These are phyloP conservation scores for Paraphoma chrysanthemicola DNA, from an alignment of 2,329 filamentous ascomycete species.

Conservation along the genomic window DNA sequence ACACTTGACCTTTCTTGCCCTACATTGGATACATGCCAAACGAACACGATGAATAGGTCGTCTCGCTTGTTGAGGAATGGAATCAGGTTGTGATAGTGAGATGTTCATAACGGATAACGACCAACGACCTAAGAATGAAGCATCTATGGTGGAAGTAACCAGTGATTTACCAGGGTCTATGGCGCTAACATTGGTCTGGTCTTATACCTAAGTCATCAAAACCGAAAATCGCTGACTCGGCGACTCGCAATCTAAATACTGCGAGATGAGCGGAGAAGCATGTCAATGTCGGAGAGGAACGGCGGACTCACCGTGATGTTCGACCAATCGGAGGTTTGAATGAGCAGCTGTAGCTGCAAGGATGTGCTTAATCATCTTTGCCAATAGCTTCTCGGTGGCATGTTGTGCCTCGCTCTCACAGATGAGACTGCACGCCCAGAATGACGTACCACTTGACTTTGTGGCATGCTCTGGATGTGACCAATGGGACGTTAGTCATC, in stretches of 20 bases:
- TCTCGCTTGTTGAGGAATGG: not conserved
- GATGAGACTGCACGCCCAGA: not conserved
- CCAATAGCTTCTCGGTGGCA: not conserved
- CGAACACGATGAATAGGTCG: constrained; percentile 19
- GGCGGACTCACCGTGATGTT: not conserved
- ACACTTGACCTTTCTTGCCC: constrained; percentile 24
- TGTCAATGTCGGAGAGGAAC: not conserved
- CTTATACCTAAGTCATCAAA: no score
- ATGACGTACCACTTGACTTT: not conserved
- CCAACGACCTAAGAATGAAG: not conserved
- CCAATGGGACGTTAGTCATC: not conserved
- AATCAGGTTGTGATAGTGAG: no score
- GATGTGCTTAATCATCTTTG: not conserved
- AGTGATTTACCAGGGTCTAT: not conserved
- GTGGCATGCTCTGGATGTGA: not conserved
- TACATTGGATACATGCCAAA: constrained; percentile 29
- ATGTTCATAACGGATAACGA: no score
- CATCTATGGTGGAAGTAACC: not conserved
- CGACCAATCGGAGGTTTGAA: not conserved
- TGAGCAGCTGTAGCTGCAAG: not conserved
- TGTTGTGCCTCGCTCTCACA: not conserved
- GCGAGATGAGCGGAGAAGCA: constrained; percentile 1
- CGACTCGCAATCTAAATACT: not conserved
- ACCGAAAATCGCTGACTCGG: not conserved
- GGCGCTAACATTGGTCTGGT: not conserved